Evolutionary conservation across 305 asterid genomes (phyloP), one percentile per base, ranked within the genome.

Genomic region (Galium porrigens): DNA sequence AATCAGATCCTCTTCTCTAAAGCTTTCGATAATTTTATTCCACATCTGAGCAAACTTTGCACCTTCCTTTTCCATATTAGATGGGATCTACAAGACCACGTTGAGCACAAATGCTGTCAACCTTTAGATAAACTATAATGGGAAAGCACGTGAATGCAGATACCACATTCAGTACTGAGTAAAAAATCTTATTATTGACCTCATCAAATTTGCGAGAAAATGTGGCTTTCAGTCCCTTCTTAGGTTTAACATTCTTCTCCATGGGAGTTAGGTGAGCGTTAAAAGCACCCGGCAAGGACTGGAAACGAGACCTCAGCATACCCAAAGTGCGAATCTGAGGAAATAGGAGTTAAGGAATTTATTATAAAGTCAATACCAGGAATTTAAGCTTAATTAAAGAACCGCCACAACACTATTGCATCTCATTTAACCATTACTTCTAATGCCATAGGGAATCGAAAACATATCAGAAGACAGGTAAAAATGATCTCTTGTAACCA

Each of bases 1-100:
- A 68, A 92, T 92, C 67, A 89, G 75, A 82, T 92, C 99, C 84
- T 92, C 99, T 71, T 92, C 99, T 80, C 99, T 82, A 74, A 92
- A 92, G 76, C 94, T 81, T 81, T 89, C 97, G 65, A 92, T 82
- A 56, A 92, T 92, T 79, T 87, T 88, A 81, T 92, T 92, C 99
- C 99, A 92, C 85, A 92, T 80, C 78, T 92, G 99, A 73, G 99
- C 92, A 77, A 92, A 92, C 63, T 81, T 81, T 69, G 97, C 96
- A 37, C 95, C 95, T 68, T 83, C 87, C 77, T 84, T 81, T 3
- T 82, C 96, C 70, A 83, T 83, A 74, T 80, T 87, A 71, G 96
- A 84, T 48, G 76, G 80, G 73, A 86, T 80, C 99, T 92, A 85
- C 70, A 82, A 69, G 58, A 68, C 70, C 52, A 64, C 59, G 48